Evolutionary conservation across 257 asterid genomes (phyloP), one percentile per base, ranked within the genome.

Genomic region (Solanum corneliomulleri): DNA sequence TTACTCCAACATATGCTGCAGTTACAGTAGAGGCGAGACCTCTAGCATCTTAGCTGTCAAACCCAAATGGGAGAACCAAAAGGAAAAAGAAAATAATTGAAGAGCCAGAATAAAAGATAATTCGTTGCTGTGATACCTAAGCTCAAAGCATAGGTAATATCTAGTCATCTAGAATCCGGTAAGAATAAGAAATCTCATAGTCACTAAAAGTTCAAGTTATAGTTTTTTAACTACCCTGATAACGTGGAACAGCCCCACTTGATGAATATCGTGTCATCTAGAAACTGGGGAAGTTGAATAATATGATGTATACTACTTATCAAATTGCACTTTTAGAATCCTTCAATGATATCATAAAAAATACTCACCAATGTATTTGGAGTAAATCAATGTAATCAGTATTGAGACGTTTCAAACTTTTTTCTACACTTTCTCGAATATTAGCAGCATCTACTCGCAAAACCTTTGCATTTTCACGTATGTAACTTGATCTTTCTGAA

Each of bases 301-400:
- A 76, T 76, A 2, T 42, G 23, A 14, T 25, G 60, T 42, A 42
- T 42, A 75, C 33, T 75, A 23, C 83, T 42, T 76, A 77, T 44
- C 62, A 77, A 77, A 76, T 23, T 76, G 60, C 58, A 77, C 62
- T 77, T 77, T 35, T 42, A 76, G 58, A 75, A 75, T 75, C 23
- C 82, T 42, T n/a, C 60, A 77, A 77, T 27, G 37, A 47, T 47
- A 80, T 37, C 29, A 80, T 80, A 21, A 66, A 14, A 69, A 83
- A 75, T 64, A 20, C 90, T 93, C 93, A 95, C 99, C 99, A 96
- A 85, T 96, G 99, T 90, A 96, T 96, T 90, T 96, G 99, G 86
- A 96, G 98, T 78, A 96, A 91, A 92, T 96, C 98, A 70, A 96
- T 96, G 93, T 95, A 95, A 92, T 96, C 98, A 56, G 96, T 96